Conservation (phyloP, 495 filamentous ascomycete species). For the Daldinia caldariorum region DNA sequence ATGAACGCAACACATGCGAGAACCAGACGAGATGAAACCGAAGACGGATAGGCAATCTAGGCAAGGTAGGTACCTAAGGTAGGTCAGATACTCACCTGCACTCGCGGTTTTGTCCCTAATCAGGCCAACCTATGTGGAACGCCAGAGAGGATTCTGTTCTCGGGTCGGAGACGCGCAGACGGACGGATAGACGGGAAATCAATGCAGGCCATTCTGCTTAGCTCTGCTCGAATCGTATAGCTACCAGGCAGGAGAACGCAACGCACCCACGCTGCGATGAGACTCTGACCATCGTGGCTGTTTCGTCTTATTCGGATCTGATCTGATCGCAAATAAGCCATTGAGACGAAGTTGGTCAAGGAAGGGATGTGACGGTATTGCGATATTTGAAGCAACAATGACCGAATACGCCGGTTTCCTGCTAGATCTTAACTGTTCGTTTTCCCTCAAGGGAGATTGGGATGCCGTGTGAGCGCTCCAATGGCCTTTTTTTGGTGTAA, state of each 20-base stretch:
- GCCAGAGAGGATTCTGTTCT: not conserved
- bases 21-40: conserved; percentile 11
- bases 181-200: not conserved
- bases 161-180: conserved; percentile 7
- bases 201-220: not conserved
- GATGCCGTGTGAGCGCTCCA: not conserved
- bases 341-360: not conserved
- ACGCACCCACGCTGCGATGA: not conserved
- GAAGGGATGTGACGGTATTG: not conserved
- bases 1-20: conserved; percentile 8
- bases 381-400: not conserved
- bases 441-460: not conserved
- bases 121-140: conserved; percentile 19
- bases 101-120: conserved; percentile 6
- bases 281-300: not conserved
- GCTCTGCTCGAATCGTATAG: conserved; percentile 1
- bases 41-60: no score
- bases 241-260: not conserved
- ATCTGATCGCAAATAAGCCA: not conserved
- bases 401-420: not conserved
- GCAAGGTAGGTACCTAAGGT: no score
- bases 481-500: not conserved
- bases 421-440: not conserved
- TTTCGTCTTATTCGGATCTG: not conserved
- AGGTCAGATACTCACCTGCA: not conserved